Evolutionary conservation across 495 filamentous ascomycete genomes (phyloP).

Genomic region (Hypoxylon crocopeplum): DNA sequence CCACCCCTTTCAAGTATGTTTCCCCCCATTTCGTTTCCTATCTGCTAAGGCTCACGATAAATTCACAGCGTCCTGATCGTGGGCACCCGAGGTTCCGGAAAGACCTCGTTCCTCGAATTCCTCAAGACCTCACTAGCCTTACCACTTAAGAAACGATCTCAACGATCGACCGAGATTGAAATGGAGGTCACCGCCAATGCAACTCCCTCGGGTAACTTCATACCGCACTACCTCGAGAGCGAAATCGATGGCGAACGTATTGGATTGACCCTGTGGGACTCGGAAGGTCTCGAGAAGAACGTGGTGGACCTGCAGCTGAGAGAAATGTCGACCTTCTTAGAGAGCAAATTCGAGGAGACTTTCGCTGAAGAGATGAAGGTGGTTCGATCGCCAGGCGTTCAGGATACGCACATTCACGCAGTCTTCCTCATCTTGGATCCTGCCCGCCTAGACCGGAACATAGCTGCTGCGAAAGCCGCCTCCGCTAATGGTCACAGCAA

Average conservation of each 20-base stretch:
- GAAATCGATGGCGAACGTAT: constrained; percentile 93
- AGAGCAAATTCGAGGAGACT: constrained; percentile 98
- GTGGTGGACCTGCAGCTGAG: constrained; percentile 92
- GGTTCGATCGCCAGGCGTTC: constrained; percentile 85
- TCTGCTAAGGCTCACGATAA: constrained; percentile 10
- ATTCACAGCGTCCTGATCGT: constrained; percentile 82
- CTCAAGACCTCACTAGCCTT: constrained; percentile 82
- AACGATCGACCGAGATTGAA: constrained; percentile 53
- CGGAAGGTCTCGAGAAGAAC: constrained; percentile 89
- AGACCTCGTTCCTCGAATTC: constrained; percentile 97
- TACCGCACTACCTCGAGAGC: constrained; percentile 88
- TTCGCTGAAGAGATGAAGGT: constrained; percentile 98
- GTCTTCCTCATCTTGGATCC: constrained; percentile 94
- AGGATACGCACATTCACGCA: constrained; percentile 96
- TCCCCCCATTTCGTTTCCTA: background rate
- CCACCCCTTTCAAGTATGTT: constrained; percentile 96
- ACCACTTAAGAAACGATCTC: constrained; percentile 74
- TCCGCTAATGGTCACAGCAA: constrained; percentile 58
- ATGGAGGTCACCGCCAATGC: constrained; percentile 60
- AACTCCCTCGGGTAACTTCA: constrained; percentile 68
- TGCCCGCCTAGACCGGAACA: constrained; percentile 80
- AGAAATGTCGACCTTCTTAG: constrained; percentile 88
- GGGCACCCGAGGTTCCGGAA: constrained; percentile 87
- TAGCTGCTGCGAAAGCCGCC: constrained; percentile 68
- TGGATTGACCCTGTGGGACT: constrained; percentile 95